Evolutionary conservation across 495 filamentous ascomycete species (phyloP), one percentile per base, ranked within the genome.

Genomic region (Daldinia caldariorum): DNA sequence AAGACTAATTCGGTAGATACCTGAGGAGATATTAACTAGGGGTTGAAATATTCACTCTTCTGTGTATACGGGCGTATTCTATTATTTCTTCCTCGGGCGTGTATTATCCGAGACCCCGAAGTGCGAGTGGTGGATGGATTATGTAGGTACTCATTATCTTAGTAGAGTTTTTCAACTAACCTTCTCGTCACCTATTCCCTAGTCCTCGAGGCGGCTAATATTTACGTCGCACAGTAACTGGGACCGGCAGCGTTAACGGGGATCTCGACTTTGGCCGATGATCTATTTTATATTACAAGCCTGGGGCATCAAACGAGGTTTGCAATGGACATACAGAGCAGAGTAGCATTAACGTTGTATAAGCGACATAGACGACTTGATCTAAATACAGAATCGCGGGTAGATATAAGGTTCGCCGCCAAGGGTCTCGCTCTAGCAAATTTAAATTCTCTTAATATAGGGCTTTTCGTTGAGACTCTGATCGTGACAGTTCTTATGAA

Each of bases 351-450:
- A 5, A 39, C 13, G 56, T 16, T 53, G 64, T 65, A 58, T 65
- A 54, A 55, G 50, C 2, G 56, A 61, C 45, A 67, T 61, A 53
- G 38, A 50, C 18, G 58, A 41, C 32, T 41, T 35, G 3, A 66
- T 68, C 70, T 72, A 72, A 65, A 50, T 65, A 62, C 70, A 69
- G 70, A 20, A 58, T 59, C 62, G 45, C 31, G 58, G 41, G 18
- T 14, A 58, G 58, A 72, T 26, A 58, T 41, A 62, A 34, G 37
- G 29, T 13, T 16, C 29, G 31, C 1, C 3, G 43, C 43, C 43
- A 47, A 47, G 43, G 43, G 16, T 8, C 43, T 47, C 43, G 43
- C 18, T 47, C 43, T 47, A 47, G 8, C 7, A 22, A 47, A 47
- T 53, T 26, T 55, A 63, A n/a, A 47, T 37, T 61, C 7, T 58